These are phyloP conservation scores for Syzygium malaccense DNA, from an alignment of 441 rosid species.

Conservation along the genomic window DNA sequence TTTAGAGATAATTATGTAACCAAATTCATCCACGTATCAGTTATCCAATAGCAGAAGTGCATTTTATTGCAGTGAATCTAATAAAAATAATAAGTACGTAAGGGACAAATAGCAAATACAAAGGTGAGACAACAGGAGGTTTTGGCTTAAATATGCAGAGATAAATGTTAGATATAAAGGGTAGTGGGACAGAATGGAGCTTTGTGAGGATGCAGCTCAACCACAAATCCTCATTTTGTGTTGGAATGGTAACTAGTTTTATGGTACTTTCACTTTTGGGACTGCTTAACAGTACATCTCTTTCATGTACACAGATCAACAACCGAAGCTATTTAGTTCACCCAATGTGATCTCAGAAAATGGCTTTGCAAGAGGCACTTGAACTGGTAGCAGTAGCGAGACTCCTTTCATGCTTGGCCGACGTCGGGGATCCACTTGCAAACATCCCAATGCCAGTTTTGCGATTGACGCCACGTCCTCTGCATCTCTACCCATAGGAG, in stretches of 20 bases:
- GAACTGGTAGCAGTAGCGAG: not conserved
- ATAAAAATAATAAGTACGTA: not conserved
- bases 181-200: not conserved
- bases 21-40: not conserved
- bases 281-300: not conserved
- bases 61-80: not conserved
- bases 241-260: not conserved
- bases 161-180: not conserved
- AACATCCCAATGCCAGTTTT: not conserved
- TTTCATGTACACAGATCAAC: not conserved
- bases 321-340: not conserved
- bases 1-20: not conserved
- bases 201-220: not conserved
- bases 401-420: not conserved
- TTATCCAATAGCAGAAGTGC: not conserved
- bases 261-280: not conserved
- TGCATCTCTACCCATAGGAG: not conserved
- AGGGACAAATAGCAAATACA: not conserved
- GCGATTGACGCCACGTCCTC: not conserved
- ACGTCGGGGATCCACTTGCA: not conserved
- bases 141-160: not conserved
- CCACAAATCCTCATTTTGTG: not conserved
- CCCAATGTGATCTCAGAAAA: not conserved
- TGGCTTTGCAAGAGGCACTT: not conserved
- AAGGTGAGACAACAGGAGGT: not conserved